Percentiles rank a stretch among this genome's conserved stretches.
phyloP scores from a whole-genome alignment of 2,329 filamentous ascomycete genomes.

The Xylariaceae sp. region DNA sequence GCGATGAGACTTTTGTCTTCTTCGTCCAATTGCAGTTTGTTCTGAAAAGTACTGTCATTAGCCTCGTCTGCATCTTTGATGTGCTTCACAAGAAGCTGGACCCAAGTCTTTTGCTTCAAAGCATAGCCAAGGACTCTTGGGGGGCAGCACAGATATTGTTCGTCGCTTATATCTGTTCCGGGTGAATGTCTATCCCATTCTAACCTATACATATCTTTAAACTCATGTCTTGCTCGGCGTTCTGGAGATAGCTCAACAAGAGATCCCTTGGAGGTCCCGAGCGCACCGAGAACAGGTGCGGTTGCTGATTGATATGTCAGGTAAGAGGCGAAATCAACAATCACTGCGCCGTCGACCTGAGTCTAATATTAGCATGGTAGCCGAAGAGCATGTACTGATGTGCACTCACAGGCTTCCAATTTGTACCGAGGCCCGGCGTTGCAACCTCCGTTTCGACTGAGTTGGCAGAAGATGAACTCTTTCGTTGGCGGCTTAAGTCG shows the following conservation, averaged over 20 bases:
- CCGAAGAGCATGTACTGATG: neutral
- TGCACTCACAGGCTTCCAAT: slow-evolving; percentile 7
- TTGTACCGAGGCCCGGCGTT: neutral
- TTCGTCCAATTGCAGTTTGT: slow-evolving; percentile 2
- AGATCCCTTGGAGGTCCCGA: slow-evolving; percentile 1
- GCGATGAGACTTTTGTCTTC: slow-evolving; percentile 4
- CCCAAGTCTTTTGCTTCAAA: slow-evolving; percentile 8
- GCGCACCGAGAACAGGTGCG: neutral
- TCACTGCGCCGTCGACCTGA: slow-evolving; percentile 7
- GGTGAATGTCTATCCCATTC: slow-evolving; percentile 4
- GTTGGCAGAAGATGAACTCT: neutral
- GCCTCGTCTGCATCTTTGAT: neutral
- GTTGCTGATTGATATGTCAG: slow-evolving; percentile 4
- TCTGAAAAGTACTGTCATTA: slow-evolving; percentile 1
- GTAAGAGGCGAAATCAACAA: slow-evolving; percentile 7
- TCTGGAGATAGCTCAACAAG: slow-evolving; percentile 4
- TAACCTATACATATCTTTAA: slow-evolving; percentile 8
- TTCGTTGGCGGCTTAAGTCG: neutral
- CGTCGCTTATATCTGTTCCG: neutral
- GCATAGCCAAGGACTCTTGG: slow-evolving; percentile 8
- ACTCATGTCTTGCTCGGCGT: neutral
- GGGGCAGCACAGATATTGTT: slow-evolving; percentile 7
- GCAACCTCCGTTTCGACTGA: neutral
- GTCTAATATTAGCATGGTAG: neutral
- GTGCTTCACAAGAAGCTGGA: slow-evolving; percentile 5